These are phyloP conservation scores for Phlyctochytrium planicorne DNA, from an alignment of 192 early-diverging fungal species.

Conservation along the genomic window DNA sequence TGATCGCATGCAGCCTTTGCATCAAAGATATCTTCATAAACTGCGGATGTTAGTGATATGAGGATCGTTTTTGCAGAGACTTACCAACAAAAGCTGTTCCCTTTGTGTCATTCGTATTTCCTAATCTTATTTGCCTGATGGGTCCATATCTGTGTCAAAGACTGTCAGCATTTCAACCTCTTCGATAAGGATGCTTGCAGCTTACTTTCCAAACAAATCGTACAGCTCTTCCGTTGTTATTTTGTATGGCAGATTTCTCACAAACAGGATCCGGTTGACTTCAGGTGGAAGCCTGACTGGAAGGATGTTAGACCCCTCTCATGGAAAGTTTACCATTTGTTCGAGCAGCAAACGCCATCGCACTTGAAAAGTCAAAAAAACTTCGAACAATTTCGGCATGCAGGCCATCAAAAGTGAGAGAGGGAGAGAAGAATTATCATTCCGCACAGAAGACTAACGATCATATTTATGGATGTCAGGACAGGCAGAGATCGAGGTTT, in stretches of 20 bases:
- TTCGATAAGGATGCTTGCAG: too few relatives aligned
- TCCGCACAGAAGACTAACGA: too few relatives aligned
- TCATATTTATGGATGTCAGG: slow-evolving; percentile 12
- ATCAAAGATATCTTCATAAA: slow-evolving; percentile 98
- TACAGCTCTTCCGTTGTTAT: slow-evolving; percentile 96
- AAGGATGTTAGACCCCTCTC: neutral
- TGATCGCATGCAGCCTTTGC: slow-evolving; percentile 97
- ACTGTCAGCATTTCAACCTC: too few relatives aligned
- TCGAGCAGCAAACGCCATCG: slow-evolving; percentile 26
- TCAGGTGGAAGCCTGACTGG: slow-evolving; percentile 80
- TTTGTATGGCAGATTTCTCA: slow-evolving; percentile 96
- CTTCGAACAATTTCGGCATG: slow-evolving; percentile 7
- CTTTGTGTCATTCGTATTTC: slow-evolving; percentile 79
- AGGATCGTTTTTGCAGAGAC: slow-evolving; percentile 15
- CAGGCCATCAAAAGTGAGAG: neutral
- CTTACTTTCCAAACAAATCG: slow-evolving; percentile 89
- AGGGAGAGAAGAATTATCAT: too few relatives aligned
- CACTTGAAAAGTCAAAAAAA: neutral
- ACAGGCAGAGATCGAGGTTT: slow-evolving; percentile 14
- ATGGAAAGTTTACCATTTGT: slow-evolving; percentile 4
- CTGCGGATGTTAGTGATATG: slow-evolving; percentile 21
- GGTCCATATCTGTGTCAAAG: slow-evolving; percentile 82
- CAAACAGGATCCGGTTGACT: slow-evolving; percentile 92
- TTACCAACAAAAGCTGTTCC: slow-evolving; percentile 90
- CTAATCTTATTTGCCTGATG: slow-evolving; percentile 90